Percentiles rank a stretch among this genome's conserved stretches.
These are phyloP conservation scores for Daldinia loculata DNA, from an alignment of 495 filamentous ascomycete genomes.

Conservation along the genomic window DNA sequence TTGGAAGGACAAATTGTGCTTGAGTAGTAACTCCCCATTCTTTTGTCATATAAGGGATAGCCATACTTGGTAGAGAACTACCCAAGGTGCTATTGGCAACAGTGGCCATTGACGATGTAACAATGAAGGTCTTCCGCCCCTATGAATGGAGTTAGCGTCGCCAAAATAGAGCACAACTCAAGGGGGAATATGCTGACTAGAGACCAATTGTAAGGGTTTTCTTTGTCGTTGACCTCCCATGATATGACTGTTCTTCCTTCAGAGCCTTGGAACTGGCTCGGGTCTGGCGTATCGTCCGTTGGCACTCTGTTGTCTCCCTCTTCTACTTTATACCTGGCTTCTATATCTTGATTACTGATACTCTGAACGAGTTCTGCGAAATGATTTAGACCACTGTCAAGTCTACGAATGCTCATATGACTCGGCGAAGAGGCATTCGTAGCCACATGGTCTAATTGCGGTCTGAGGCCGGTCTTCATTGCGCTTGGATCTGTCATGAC, in stretches of 20 bases:
- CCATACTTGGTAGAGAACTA: slow-evolving; percentile 71
- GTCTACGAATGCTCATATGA: slow-evolving; percentile 9
- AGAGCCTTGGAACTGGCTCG: slow-evolving; percentile 27
- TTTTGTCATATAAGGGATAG: slow-evolving; percentile 63
- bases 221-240: slow-evolving; percentile 59
- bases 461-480: not conserved
- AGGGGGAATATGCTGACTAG: slow-evolving; percentile 38
- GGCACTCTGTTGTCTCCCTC: slow-evolving; percentile 46
- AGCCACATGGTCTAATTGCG: slow-evolving; percentile 16
- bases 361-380: slow-evolving; percentile 44
- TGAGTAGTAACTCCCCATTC: slow-evolving; percentile 68
- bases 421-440: slow-evolving; percentile 20
- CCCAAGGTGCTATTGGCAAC: slow-evolving; percentile 81
- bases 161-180: not conserved
- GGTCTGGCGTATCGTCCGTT: slow-evolving; percentile 31
- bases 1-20: slow-evolving; percentile 71
- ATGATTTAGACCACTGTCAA: slow-evolving; percentile 23
- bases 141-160: slow-evolving; percentile 35
- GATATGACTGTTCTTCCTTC: slow-evolving; percentile 53
- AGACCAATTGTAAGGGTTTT: slow-evolving; percentile 67
- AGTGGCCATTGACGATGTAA: slow-evolving; percentile 65
- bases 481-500: slow-evolving; percentile 14
- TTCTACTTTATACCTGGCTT: slow-evolving; percentile 49
- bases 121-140: slow-evolving; percentile 65
- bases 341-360: slow-evolving; percentile 50